phyloP scores from a whole-genome alignment of 2,329 filamentous ascomycete genomes.

The Thyridium curvatum region DNA sequence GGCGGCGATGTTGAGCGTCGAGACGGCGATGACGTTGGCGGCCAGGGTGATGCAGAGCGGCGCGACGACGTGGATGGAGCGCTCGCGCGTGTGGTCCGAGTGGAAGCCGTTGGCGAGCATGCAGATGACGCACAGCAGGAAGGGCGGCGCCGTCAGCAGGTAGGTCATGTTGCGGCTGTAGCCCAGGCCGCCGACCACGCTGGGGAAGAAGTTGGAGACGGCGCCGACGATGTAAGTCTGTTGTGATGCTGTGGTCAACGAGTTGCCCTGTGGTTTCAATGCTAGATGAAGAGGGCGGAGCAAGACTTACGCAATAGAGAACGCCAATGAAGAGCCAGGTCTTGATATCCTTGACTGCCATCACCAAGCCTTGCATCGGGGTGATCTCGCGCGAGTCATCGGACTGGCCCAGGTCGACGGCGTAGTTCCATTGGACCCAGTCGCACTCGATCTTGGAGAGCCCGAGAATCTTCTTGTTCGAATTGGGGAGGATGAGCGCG shows the following conservation, averaged over 20 bases:
- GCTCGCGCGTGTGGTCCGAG: slow-evolving; percentile 19
- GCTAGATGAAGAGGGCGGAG: not conserved
- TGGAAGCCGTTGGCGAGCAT: slow-evolving; percentile 23
- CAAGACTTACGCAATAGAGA: slow-evolving; percentile 15
- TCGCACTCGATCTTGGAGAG: slow-evolving; percentile 12
- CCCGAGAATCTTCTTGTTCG: slow-evolving; percentile 11
- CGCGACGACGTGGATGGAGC: slow-evolving; percentile 17
- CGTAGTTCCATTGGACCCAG: slow-evolving; percentile 14
- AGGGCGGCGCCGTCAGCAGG: slow-evolving; percentile 18
- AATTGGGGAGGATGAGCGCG: slow-evolving; percentile 15
- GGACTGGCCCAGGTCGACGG: slow-evolving; percentile 11
- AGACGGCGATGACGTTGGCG: slow-evolving; percentile 22
- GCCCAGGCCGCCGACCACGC: slow-evolving; percentile 37
- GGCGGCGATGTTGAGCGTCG: slow-evolving; percentile 17
- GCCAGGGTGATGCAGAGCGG: slow-evolving; percentile 17
- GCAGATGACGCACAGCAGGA: slow-evolving; percentile 19
- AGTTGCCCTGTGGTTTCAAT: not conserved
- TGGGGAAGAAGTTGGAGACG: slow-evolving; percentile 20
- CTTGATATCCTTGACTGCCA: slow-evolving; percentile 25
- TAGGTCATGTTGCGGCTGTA: slow-evolving; percentile 24
- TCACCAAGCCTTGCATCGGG: slow-evolving; percentile 16
- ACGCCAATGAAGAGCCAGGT: slow-evolving; percentile 27
- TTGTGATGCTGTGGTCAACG: not conserved
- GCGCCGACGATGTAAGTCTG: slow-evolving; percentile 20
- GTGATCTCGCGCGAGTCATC: slow-evolving; percentile 18